Conservation (phyloP, 805 yeast species). For the Myxozyma nipponensis region DNA sequence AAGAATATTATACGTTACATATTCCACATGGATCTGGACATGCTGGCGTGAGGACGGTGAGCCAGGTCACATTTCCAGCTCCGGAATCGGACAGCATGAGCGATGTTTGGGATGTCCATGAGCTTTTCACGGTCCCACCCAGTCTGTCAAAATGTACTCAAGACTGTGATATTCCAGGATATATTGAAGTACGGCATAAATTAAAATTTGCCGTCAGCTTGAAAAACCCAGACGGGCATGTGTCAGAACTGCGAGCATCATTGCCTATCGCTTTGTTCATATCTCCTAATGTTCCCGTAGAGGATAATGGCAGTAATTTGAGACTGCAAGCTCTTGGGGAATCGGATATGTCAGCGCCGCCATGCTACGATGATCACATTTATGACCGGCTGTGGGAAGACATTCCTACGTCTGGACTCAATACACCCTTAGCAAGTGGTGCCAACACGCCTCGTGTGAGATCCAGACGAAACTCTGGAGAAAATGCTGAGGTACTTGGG, state of each 20-base stretch:
- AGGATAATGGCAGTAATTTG: slow-evolving; percentile 40
- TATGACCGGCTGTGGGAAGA: slow-evolving; percentile 78
- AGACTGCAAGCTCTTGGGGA: slow-evolving; percentile 9
- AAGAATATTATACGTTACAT: slow-evolving; percentile 57
- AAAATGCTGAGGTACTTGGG: slow-evolving; percentile 29
- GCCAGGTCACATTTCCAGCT: slow-evolving; percentile 47
- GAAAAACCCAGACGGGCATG: slow-evolving; percentile 85
- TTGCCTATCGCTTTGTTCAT: slow-evolving; percentile 75
- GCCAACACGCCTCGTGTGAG: slow-evolving; percentile 40
- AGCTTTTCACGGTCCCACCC: slow-evolving; percentile 63
- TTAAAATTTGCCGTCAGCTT: slow-evolving; percentile 75
- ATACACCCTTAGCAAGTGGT: slow-evolving; percentile 41
- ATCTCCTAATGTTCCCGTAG: slow-evolving; percentile 75
- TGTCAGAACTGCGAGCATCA: slow-evolving; percentile 86
- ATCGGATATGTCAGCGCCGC: slow-evolving; percentile 59
- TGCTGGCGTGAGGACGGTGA: slow-evolving; percentile 64
- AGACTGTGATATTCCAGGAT: slow-evolving; percentile 69
- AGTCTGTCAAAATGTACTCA: slow-evolving; percentile 75
- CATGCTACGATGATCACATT: slow-evolving; percentile 74
- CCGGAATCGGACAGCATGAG: slow-evolving; percentile 40
- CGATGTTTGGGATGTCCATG: slow-evolving; percentile 72
- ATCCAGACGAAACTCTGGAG: slow-evolving; percentile 37
- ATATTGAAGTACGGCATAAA: slow-evolving; percentile 82
- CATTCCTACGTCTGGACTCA: slow-evolving; percentile 41
- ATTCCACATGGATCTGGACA: slow-evolving; percentile 37